These are phyloP conservation scores for Fusarium buxicola DNA, from an alignment of 2,329 filamentous ascomycete species.

Conservation along the genomic window DNA sequence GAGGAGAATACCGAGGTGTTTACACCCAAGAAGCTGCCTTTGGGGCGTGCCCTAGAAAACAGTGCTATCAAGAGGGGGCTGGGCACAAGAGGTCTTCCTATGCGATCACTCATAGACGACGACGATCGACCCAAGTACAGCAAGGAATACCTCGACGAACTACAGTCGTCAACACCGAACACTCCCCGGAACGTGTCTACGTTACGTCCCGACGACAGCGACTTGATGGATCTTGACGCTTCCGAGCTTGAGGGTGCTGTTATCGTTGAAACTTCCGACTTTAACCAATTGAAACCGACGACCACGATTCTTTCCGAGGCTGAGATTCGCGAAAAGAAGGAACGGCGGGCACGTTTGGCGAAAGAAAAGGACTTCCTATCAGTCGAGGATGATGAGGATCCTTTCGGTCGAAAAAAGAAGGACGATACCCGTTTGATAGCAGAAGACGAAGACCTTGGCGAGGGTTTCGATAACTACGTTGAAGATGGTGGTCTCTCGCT, in stretches of 20 bases:
- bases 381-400: constrained; percentile 68
- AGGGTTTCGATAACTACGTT: constrained; percentile 93
- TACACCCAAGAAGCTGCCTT: constrained; percentile 73
- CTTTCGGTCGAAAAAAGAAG: constrained; percentile 63
- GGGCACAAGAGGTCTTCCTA: constrained; percentile 62
- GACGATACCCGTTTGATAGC: constrained; percentile 79
- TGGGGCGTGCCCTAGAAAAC: constrained; percentile 74
- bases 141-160: constrained; percentile 85
- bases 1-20: constrained; percentile 63
- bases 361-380: constrained; percentile 75
- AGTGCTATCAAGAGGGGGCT: constrained; percentile 69
- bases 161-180: constrained; percentile 86
- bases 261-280: constrained; percentile 66
- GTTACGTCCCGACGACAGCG: constrained; percentile 58
- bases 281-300: constrained; percentile 47
- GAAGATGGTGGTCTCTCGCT: constrained; percentile 85
- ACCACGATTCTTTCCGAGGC: constrained; percentile 79
- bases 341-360: constrained; percentile 83
- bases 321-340: constrained; percentile 92
- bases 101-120: constrained; percentile 68
- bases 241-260: constrained; percentile 72
- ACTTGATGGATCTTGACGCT: constrained; percentile 67
- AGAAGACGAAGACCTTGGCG: constrained; percentile 92
- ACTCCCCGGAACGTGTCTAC: constrained; percentile 75
- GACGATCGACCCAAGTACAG: constrained; percentile 83